Conservation (phyloP, 2,329 filamentous ascomycete species). For the Fusarium phyllophilum region DNA sequence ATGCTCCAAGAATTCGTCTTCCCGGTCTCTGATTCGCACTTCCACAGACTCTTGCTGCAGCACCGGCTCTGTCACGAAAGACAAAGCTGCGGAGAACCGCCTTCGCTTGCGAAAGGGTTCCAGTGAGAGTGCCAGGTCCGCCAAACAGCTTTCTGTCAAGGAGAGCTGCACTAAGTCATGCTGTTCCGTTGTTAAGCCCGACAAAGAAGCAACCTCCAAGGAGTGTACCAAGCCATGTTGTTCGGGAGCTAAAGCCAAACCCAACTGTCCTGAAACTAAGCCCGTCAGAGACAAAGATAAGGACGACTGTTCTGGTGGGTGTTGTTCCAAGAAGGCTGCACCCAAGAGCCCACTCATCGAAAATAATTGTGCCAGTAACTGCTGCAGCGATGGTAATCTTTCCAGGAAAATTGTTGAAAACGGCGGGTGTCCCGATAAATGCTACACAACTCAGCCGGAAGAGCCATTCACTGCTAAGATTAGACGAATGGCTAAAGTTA, state of each 20-base stretch:
- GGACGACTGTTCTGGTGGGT: background rate
- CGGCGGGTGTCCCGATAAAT: background rate
- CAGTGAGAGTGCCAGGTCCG: conserved; percentile 4
- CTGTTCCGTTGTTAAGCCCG: conserved; percentile 8
- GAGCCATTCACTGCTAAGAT: background rate
- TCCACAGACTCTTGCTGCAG: conserved; percentile 45
- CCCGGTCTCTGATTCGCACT: conserved; percentile 21
- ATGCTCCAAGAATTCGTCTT: conserved; percentile 37
- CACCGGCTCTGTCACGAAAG: conserved; percentile 18
- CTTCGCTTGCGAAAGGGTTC: conserved; percentile 24
- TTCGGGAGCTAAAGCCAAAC: background rate
- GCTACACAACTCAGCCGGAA: background rate
- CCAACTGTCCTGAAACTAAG: too few relatives aligned
- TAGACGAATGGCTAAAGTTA: background rate
- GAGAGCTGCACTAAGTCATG: conserved; percentile 26
- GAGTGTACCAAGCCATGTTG: conserved; percentile 10
- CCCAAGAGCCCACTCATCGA: background rate
- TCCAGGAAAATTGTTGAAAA: background rate
- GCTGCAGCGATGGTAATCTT: background rate
- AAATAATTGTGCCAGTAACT: background rate
- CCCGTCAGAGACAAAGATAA: background rate
- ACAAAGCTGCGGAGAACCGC: conserved; percentile 16
- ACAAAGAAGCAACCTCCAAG: background rate
- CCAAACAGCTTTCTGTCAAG: background rate
- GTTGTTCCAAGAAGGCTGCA: conserved; percentile 8